Conservation (phyloP, 148 eudicot species). For the Persicaria tinctoria region DNA sequence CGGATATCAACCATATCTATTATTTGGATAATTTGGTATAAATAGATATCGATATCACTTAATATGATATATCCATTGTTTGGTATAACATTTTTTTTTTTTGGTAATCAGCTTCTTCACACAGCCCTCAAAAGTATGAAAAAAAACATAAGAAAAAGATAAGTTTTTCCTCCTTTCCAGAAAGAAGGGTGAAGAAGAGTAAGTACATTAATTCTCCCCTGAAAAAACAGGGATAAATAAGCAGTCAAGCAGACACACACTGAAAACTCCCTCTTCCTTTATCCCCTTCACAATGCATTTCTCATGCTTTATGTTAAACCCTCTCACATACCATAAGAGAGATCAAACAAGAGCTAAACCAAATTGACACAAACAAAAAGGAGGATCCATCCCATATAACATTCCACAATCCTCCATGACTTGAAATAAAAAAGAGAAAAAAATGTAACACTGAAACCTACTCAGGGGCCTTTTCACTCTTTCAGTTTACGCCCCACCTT, state of each 20-base stretch:
- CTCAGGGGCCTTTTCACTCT: not conserved
- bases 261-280: not conserved
- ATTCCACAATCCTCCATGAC: not conserved
- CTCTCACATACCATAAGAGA: not conserved
- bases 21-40: no score
- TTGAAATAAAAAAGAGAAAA: not conserved
- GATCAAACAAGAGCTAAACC: not conserved
- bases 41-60: no score
- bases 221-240: slow-evolving; percentile 10
- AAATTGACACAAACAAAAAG: not conserved
- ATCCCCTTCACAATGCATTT: slow-evolving; percentile 8
- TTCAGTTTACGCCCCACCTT: not conserved
- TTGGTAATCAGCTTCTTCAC: not conserved
- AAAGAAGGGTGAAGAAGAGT: not conserved
- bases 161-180: no score
- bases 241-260: not conserved
- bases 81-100: no score
- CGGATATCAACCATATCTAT: no score
- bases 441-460: not conserved
- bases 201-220: slow-evolving; percentile 4
- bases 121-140: not conserved
- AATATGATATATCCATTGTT: no score
- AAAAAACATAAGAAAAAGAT: not conserved
- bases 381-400: not conserved
- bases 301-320: slow-evolving; percentile 5